phyloP scores from a whole-genome alignment of 2,329 filamentous ascomycete species.

The Penicillium sp. region DNA sequence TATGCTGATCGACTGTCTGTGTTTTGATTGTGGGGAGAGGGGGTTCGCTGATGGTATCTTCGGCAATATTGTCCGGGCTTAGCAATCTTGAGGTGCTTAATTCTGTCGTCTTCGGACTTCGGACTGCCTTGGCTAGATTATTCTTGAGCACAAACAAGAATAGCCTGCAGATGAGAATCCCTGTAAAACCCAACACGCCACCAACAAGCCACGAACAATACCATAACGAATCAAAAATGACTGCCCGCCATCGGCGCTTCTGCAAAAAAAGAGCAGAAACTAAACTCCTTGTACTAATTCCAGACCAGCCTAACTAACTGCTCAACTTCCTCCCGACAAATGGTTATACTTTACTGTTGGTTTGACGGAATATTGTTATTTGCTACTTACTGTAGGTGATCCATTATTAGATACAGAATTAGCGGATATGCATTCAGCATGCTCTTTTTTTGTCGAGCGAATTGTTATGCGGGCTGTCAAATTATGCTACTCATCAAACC shows the following conservation, averaged over 20 bases:
- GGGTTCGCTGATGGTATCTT: neutral
- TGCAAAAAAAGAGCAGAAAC: neutral
- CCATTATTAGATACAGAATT: neutral
- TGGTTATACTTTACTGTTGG: neutral
- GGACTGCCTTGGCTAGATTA: neutral
- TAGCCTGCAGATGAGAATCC: neutral
- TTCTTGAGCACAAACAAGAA: neutral
- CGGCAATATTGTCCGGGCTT: too few relatives aligned
- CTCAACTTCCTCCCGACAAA: too few relatives aligned
- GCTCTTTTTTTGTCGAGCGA: neutral
- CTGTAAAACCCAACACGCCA: neutral
- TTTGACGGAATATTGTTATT: neutral
- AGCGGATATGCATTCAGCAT: neutral
- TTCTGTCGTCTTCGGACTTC: too few relatives aligned
- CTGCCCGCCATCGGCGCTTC: neutral
- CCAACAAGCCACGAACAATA: slow-evolving; percentile 1
- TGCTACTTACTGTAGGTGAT: neutral
- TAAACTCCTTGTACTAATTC: neutral
- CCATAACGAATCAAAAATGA: neutral
- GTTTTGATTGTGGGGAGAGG: neutral
- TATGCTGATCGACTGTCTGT: slow-evolving; percentile 10
- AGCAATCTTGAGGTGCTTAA: too few relatives aligned
- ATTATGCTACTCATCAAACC: too few relatives aligned
- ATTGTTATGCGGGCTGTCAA: too few relatives aligned
- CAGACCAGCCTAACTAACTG: neutral